phyloP scores from a whole-genome alignment of 2,329 filamentous ascomycete genomes.

The Sporothrix curviconia region DNA sequence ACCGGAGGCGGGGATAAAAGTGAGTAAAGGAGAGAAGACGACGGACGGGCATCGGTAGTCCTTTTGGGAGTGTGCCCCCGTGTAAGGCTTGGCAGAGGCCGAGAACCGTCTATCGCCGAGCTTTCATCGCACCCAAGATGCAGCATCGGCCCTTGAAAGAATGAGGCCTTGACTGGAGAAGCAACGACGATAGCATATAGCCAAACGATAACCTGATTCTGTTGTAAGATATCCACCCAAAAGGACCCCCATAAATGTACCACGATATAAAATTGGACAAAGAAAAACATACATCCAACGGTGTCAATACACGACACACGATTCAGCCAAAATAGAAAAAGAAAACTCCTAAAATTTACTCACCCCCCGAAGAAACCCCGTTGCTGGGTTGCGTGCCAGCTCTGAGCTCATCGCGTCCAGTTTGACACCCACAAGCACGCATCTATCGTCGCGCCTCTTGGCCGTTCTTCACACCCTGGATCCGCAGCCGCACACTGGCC shows the following conservation, averaged over 20 bases:
- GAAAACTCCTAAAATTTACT: neutral
- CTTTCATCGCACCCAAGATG: no score
- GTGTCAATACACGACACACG: no score
- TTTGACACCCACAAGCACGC: conserved; percentile 68
- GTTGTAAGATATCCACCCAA: no score
- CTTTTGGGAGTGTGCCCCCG: no score
- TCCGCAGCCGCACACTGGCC: conserved; percentile 67
- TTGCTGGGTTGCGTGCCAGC: conserved; percentile 55
- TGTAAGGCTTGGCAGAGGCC: no score
- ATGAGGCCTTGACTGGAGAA: no score
- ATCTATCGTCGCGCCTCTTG: conserved; percentile 56
- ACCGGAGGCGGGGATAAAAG: neutral
- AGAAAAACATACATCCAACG: neutral
- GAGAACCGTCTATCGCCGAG: no score
- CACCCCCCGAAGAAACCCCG: conserved; percentile 52
- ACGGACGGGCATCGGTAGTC: no score
- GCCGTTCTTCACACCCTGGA: conserved; percentile 48
- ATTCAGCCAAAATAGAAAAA: neutral
- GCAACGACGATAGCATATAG: no score
- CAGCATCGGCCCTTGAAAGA: no score
- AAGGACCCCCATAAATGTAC: no score
- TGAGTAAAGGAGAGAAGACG: neutral
- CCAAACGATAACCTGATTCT: no score
- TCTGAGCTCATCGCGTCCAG: conserved; percentile 65
- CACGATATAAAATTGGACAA: neutral